phyloP scores from a whole-genome alignment of 1,284 basidiomycete species.

The Apiotrichum gamsii region DNA sequence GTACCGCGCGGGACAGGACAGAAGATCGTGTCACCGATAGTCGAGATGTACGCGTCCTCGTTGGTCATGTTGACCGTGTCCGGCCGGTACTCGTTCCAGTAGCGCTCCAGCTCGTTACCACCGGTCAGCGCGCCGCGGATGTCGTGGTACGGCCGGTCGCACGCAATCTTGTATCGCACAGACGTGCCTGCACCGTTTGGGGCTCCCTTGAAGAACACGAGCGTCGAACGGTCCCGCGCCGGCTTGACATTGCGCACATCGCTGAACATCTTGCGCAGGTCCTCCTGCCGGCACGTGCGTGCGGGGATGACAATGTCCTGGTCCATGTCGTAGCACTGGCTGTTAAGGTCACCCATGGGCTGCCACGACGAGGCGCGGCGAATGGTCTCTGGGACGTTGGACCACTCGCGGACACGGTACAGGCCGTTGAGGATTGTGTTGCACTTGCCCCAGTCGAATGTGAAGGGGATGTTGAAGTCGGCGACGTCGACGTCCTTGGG shows the following conservation, averaged over 20 bases:
- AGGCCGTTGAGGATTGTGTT: constrained; percentile 23
- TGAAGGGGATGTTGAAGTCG: constrained; percentile 43
- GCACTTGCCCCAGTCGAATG: constrained; percentile 44
- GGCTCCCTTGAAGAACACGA: constrained; percentile 30
- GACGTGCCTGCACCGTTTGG: constrained; percentile 23
- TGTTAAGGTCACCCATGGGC: constrained; percentile 35
- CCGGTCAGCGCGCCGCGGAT: constrained; percentile 4
- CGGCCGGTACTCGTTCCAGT: constrained; percentile 6
- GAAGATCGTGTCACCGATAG: constrained; percentile 40
- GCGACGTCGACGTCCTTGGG: constrained; percentile 12
- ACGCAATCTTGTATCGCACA: constrained; percentile 23
- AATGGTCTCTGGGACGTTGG: not conserved
- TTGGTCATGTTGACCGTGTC: not conserved
- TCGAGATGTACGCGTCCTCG: constrained; percentile 32
- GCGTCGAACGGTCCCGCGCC: constrained; percentile 4
- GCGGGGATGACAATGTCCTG: constrained; percentile 38
- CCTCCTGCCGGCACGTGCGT: constrained; percentile 28
- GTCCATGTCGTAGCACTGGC: constrained; percentile 26
- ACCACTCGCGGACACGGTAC: constrained; percentile 14
- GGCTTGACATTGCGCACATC: constrained; percentile 8
- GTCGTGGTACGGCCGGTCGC: constrained; percentile 16
- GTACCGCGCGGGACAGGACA: constrained; percentile 42
- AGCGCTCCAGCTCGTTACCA: constrained; percentile 1
- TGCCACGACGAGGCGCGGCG: constrained; percentile 17
- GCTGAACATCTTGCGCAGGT: constrained; percentile 22